Evolutionary conservation across 139 green algal species (phyloP).

Genomic region (Medakamo hakoo): DNA sequence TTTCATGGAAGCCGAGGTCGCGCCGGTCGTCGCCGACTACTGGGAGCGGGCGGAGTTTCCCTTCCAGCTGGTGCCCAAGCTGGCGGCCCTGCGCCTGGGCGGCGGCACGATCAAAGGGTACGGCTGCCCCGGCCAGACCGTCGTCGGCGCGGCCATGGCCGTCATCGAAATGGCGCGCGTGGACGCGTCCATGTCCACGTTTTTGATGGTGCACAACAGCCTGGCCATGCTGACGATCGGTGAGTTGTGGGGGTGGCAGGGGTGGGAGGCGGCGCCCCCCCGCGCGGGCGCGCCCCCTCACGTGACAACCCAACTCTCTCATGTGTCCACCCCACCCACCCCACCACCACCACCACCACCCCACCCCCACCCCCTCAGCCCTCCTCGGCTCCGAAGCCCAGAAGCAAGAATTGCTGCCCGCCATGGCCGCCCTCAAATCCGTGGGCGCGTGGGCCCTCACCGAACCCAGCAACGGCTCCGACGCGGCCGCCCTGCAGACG

Average conservation of each 20-base stretch:
- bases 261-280: neutral
- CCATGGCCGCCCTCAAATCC: slow-evolving; percentile 40
- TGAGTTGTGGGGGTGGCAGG: slow-evolving; percentile 5
- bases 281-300: neutral
- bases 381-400: slow-evolving; percentile 70
- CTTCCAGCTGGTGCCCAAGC: slow-evolving; percentile 49
- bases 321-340: neutral
- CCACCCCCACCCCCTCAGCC: slow-evolving; percentile 2
- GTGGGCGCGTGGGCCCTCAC: slow-evolving; percentile 78
- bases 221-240: slow-evolving; percentile 76
- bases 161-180: slow-evolving; percentile 74
- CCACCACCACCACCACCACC: neutral
- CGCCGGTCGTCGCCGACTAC: slow-evolving; percentile 66
- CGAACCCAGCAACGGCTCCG: slow-evolving; percentile 72
- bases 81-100: slow-evolving; percentile 55
- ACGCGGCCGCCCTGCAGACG: slow-evolving; percentile 56
- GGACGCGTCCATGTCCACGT: slow-evolving; percentile 72
- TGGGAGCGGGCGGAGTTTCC: slow-evolving; percentile 88
- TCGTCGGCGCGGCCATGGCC: slow-evolving; percentile 38
- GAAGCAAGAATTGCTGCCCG: slow-evolving; percentile 65
- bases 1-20: slow-evolving; percentile 73
- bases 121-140: slow-evolving; percentile 47
- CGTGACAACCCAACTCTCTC: neutral
- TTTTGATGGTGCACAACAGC: slow-evolving; percentile 84
- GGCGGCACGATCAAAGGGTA: slow-evolving; percentile 59